Evolutionary conservation across 2,329 filamentous ascomycete genomes (phyloP).

Genomic region (Mycocentrospora acerina): DNA sequence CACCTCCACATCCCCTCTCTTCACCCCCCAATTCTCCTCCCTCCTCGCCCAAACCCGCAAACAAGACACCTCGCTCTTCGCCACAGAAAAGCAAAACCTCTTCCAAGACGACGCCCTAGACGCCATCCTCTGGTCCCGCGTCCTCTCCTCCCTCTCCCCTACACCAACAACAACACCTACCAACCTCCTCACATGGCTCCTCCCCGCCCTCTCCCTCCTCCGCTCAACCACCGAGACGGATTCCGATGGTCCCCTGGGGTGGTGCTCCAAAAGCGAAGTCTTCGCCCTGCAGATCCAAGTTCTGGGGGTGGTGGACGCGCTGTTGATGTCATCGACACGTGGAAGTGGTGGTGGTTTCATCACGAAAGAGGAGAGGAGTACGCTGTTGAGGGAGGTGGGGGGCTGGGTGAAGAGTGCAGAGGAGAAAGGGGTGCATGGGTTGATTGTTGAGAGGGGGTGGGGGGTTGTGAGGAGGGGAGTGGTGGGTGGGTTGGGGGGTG

Average conservation of each 20-base stretch:
- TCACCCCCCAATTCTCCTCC: conserved; percentile 10
- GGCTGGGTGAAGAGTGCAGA: conserved; percentile 23
- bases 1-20: conserved; percentile 24
- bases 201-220: conserved; percentile 52
- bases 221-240: conserved; percentile 34
- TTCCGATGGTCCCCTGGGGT: conserved; percentile 69
- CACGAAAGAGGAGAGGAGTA: conserved; percentile 15
- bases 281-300: conserved; percentile 61
- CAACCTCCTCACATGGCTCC: conserved; percentile 49
- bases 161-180: conserved; percentile 21
- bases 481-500: conserved; percentile 9
- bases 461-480: conserved; percentile 29
- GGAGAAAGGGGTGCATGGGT: conserved; percentile 30
- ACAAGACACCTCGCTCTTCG: conserved; percentile 72
- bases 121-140: conserved; percentile 64
- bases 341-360: no score
- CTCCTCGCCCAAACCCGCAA: conserved; percentile 37
- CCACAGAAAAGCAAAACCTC: conserved; percentile 90
- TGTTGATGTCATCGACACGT: no score
- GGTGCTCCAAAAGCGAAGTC: conserved; percentile 67
- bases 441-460: conserved; percentile 42
- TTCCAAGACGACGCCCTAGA: conserved; percentile 83
- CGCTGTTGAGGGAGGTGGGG: conserved; percentile 30
- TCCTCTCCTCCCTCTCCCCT: conserved; percentile 45
- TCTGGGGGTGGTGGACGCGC: conserved; percentile 45